Percentiles rank a stretch among this genome's conserved stretches.
Conservation (phyloP, 2,329 filamentous ascomycete species). For the Pestalotiopsis sp. region DNA sequence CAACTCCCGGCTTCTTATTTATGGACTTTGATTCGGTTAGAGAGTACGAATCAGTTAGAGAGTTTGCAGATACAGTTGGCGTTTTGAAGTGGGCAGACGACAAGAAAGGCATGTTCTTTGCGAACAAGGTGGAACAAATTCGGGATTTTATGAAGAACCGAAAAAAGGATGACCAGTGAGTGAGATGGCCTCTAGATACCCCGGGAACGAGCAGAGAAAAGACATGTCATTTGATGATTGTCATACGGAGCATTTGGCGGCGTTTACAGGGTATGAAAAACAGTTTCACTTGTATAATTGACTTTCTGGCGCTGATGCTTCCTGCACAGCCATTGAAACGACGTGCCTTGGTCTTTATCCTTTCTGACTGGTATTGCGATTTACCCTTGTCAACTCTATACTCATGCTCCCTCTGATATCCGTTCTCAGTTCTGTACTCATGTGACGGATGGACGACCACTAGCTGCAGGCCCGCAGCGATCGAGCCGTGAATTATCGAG, state of each 20-base stretch:
- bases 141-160: slow-evolving; percentile 69
- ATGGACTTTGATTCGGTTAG: slow-evolving; percentile 77
- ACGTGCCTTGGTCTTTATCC: too few species aligned
- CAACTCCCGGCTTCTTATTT: slow-evolving; percentile 83
- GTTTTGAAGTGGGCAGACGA: slow-evolving; percentile 89
- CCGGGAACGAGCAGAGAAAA: background rate
- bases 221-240: background rate
- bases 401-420: too few species aligned
- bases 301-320: background rate
- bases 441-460: too few species aligned
- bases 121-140: slow-evolving; percentile 88
- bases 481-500: background rate
- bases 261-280: background rate
- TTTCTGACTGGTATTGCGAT: too few species aligned
- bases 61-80: slow-evolving; percentile 87
- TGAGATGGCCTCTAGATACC: background rate
- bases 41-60: slow-evolving; percentile 72
- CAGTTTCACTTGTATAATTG: background rate
- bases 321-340: background rate
- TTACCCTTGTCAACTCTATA: too few species aligned
- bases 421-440: too few species aligned
- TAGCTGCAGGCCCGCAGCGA: too few species aligned
- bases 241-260: background rate
- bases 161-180: slow-evolving; percentile 16
- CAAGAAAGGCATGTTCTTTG: slow-evolving; percentile 82